Percentiles rank a stretch among this genome's conserved stretches.
Conservation (phyloP, 2,329 filamentous ascomycete species). For the Chaetomiaceae sp. region DNA sequence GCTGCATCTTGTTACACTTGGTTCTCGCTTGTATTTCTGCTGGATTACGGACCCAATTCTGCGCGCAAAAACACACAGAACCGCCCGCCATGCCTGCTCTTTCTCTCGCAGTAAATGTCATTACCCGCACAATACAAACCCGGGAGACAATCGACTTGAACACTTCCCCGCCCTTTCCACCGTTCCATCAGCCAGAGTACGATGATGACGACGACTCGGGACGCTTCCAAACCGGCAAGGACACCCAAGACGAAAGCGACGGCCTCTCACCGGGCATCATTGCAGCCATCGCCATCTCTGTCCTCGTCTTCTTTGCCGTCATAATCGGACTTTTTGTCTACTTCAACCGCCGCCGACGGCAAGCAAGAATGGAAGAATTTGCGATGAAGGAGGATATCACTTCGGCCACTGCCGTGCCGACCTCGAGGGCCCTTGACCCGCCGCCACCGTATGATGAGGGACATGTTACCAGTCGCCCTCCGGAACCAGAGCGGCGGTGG, state of each 20-base stretch:
- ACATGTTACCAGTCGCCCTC: background rate
- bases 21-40: background rate
- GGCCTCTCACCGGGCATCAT: background rate
- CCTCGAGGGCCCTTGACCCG: slow-evolving; percentile 5
- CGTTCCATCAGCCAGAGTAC: background rate
- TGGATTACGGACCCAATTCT: no score
- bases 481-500: background rate
- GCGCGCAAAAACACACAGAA: background rate
- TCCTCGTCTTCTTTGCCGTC: slow-evolving; percentile 6
- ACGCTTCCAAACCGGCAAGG: background rate
- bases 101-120: background rate
- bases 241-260: background rate
- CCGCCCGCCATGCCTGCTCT: background rate
- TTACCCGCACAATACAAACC: background rate
- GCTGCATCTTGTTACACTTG: background rate
- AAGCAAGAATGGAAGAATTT: background rate
- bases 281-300: slow-evolving; percentile 6
- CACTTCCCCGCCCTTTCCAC: background rate
- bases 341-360: background rate
- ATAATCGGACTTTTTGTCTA: background rate
- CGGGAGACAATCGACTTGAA: background rate
- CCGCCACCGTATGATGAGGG: slow-evolving; percentile 17
- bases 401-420: background rate
- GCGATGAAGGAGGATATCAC: slow-evolving; percentile 9
- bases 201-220: background rate